Conservation (phyloP, 208 protist species). For the Novymonas esmeraldas region DNA sequence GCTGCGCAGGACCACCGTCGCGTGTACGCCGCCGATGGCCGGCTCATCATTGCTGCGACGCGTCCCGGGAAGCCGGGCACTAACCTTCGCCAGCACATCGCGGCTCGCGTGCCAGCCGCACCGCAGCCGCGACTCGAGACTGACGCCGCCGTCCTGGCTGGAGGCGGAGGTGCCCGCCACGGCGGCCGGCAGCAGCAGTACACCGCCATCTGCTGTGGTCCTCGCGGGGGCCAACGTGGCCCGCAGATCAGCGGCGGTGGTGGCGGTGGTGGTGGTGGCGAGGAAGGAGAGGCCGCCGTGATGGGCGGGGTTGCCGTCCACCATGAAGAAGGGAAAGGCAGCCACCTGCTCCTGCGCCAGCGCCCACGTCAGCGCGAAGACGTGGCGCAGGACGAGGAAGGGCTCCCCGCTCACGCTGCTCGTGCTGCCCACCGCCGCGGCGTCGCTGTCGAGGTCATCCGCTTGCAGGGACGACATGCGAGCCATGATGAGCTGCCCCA, state of each 20-base stretch:
- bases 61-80: conserved; percentile 5
- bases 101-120: conserved; percentile 6
- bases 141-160: conserved; percentile 23
- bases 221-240: conserved; percentile 14
- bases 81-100: background rate
- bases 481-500: conserved; percentile 39
- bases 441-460: conserved; percentile 26
- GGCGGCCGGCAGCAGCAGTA: conserved; percentile 12
- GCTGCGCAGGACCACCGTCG: conserved; percentile 23
- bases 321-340: conserved; percentile 74
- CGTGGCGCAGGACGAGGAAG: conserved; percentile 40
- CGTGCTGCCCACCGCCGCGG: conserved; percentile 6
- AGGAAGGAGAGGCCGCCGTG: conserved; percentile 39
- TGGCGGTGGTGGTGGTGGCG: background rate
- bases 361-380: conserved; percentile 56
- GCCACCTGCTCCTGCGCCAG: conserved; percentile 59
- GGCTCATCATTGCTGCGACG: conserved; percentile 4
- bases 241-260: conserved; percentile 4
- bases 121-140: conserved; percentile 29
- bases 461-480: conserved; percentile 25
- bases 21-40: conserved; percentile 4
- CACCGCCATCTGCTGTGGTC: background rate
- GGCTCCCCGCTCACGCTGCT: conserved; percentile 29
- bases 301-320: conserved; percentile 47
- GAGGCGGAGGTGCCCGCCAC: conserved; percentile 14